Evolutionary conservation across 805 yeast species (phyloP).

Genomic region (Helenozyma baotianmanensis): DNA sequence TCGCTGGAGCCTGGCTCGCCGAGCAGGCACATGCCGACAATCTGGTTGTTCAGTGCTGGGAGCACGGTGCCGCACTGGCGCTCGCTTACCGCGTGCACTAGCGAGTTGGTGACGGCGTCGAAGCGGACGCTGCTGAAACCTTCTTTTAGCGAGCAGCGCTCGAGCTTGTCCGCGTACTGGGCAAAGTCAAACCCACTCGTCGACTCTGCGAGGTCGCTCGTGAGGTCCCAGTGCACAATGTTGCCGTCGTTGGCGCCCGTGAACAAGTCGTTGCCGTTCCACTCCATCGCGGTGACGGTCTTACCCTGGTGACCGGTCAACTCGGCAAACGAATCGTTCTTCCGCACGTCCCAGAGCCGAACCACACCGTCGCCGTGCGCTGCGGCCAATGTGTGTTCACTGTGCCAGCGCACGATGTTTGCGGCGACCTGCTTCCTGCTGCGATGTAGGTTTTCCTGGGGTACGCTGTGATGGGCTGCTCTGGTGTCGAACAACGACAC

Average conservation of each 20-base stretch:
- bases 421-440: slow-evolving; percentile 22
- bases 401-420: slow-evolving; percentile 58
- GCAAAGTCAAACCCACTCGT: too few relatives aligned
- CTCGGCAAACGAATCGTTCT: slow-evolving; percentile 47
- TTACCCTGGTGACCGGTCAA: slow-evolving; percentile 53
- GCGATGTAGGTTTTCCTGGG: slow-evolving; percentile 16
- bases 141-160: slow-evolving; percentile 42
- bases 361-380: slow-evolving; percentile 54
- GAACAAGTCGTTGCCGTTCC: slow-evolving; percentile 53
- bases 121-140: slow-evolving; percentile 42
- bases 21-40: slow-evolving; percentile 42
- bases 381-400: slow-evolving; percentile 61
- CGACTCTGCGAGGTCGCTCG: slow-evolving; percentile 19
- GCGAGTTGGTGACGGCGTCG: slow-evolving; percentile 25
- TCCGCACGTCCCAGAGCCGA: slow-evolving; percentile 74
- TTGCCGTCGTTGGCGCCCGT: slow-evolving; percentile 63
- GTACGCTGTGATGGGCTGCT: slow-evolving; percentile 36
- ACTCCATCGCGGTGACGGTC: slow-evolving; percentile 50
- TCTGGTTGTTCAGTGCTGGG: slow-evolving; percentile 53
- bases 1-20: slow-evolving; percentile 20
- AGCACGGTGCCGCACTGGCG: slow-evolving; percentile 59
- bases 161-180: slow-evolving; percentile 9
- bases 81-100: slow-evolving; percentile 30
- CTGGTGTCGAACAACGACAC: slow-evolving; percentile 71
- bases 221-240: slow-evolving; percentile 63